These are phyloP conservation scores for Austroboletus eburneus DNA, from an alignment of 768 basidiomycete species.

Conservation along the genomic window DNA sequence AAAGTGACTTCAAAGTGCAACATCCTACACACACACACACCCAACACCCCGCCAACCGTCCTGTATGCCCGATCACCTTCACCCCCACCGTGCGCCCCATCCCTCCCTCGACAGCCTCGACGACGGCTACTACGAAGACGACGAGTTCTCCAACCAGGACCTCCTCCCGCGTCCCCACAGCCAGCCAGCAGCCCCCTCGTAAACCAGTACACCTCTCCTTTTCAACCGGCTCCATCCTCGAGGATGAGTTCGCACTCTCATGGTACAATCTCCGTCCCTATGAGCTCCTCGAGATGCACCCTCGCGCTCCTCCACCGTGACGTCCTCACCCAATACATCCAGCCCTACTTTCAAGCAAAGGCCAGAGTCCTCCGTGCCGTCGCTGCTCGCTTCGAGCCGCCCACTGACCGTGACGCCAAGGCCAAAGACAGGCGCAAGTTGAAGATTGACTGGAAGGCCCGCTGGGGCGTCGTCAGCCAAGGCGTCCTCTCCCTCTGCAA, in stretches of 20 bases:
- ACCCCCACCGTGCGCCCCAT: slow-evolving; percentile 31
- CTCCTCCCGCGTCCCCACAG: not conserved
- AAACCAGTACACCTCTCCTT: slow-evolving; percentile 52
- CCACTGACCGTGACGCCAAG: slow-evolving; percentile 8
- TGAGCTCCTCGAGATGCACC: slow-evolving; percentile 70
- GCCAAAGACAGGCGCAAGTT: slow-evolving; percentile 26
- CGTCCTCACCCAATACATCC: slow-evolving; percentile 40
- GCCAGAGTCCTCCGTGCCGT: slow-evolving; percentile 48
- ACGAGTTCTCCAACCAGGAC: slow-evolving; percentile 30
- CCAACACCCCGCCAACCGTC: slow-evolving; percentile 43
- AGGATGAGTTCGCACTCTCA: slow-evolving; percentile 54
- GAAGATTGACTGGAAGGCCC: slow-evolving; percentile 57
- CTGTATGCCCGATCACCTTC: slow-evolving; percentile 70
- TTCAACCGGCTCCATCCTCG: slow-evolving; percentile 65
- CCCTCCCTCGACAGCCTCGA: slow-evolving; percentile 24
- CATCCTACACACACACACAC: slow-evolving; percentile 28
- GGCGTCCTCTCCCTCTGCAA: slow-evolving; percentile 54
- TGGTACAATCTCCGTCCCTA: slow-evolving; percentile 59
- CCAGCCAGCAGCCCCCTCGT: slow-evolving; percentile 23
- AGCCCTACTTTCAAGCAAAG: slow-evolving; percentile 57
- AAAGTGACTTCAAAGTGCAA: slow-evolving; percentile 56
- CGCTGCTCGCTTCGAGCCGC: slow-evolving; percentile 26
- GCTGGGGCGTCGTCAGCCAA: slow-evolving; percentile 59
- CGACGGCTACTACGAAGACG: slow-evolving; percentile 30
- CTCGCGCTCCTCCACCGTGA: slow-evolving; percentile 44